Evolutionary conservation across 2,329 filamentous ascomycete genomes (phyloP).

Genomic region (Ophiostoma pallidulum): DNA sequence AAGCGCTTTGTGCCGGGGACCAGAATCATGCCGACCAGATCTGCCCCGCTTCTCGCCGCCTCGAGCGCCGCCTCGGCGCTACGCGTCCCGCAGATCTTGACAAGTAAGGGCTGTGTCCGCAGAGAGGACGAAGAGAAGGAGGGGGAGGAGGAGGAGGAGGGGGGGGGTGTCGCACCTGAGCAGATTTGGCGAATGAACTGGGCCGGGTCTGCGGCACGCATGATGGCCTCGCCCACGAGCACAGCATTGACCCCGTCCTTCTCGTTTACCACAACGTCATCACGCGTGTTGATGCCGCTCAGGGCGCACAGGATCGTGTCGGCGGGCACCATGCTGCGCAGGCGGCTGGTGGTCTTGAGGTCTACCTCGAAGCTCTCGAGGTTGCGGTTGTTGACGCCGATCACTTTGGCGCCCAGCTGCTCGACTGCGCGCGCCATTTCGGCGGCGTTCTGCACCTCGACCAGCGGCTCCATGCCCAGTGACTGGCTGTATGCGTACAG

Average conservation of each 20-base stretch:
- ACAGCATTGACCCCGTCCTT: slow-evolving; percentile 86
- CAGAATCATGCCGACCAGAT: slow-evolving; percentile 87
- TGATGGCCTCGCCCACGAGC: slow-evolving; percentile 89
- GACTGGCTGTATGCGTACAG: slow-evolving; percentile 84
- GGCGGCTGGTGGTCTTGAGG: slow-evolving; percentile 76
- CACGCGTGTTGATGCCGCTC: slow-evolving; percentile 81
- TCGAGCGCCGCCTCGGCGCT: slow-evolving; percentile 68
- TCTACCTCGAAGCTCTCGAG: slow-evolving; percentile 96
- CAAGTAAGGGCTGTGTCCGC: slow-evolving; percentile 45
- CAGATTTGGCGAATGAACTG: slow-evolving; percentile 79
- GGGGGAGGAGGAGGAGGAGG: slow-evolving; percentile 9
- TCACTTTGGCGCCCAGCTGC: slow-evolving; percentile 75
- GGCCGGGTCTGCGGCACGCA: slow-evolving; percentile 77
- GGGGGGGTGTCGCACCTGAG: slow-evolving; percentile 44
- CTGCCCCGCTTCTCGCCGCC: slow-evolving; percentile 78
- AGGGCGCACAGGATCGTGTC: slow-evolving; percentile 86
- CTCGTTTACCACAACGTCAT: slow-evolving; percentile 82
- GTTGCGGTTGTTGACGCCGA: slow-evolving; percentile 97
- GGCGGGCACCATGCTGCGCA: slow-evolving; percentile 78
- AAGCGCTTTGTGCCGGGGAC: slow-evolving; percentile 73
- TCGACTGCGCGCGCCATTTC: slow-evolving; percentile 86
- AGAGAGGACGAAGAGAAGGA: slow-evolving; percentile 16
- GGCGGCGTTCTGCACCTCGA: slow-evolving; percentile 89
- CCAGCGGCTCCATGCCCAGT: slow-evolving; percentile 92
- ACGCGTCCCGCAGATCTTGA: slow-evolving; percentile 93